Evolutionary conservation across 2,329 filamentous ascomycete genomes (phyloP).

Genomic region (Ilyonectria robusta): DNA sequence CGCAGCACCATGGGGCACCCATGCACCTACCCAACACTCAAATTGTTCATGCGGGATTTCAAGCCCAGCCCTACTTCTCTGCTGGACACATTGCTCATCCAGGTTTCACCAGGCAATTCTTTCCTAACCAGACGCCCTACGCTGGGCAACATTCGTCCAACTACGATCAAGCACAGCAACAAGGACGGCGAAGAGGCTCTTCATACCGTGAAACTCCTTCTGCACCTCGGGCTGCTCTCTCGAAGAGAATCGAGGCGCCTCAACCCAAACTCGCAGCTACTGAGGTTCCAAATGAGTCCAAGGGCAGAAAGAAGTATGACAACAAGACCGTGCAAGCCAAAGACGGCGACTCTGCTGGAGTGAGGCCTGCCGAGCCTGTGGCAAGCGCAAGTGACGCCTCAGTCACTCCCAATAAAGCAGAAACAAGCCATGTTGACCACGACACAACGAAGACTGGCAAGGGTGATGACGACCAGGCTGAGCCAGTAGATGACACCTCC

Average conservation of each 20-base stretch:
- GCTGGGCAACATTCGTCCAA: slow-evolving; percentile 13
- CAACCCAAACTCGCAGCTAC: not conserved
- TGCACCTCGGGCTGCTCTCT: not conserved
- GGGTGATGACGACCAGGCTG: not conserved
- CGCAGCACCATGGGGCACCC: slow-evolving; percentile 26
- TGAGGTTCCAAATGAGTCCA: not conserved
- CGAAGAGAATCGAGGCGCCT: slow-evolving; percentile 7
- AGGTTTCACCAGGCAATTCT: slow-evolving; percentile 17
- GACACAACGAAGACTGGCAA: not conserved
- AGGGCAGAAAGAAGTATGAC: not conserved
- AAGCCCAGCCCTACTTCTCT: slow-evolving; percentile 11
- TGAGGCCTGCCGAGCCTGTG: not conserved
- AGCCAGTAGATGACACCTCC: not conserved
- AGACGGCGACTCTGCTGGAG: not conserved
- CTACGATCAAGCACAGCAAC: slow-evolving; percentile 14
- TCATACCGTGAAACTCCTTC: not conserved
- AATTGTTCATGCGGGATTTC: not conserved
- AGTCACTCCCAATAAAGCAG: not conserved
- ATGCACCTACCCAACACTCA: slow-evolving; percentile 9
- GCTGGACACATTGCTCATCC: slow-evolving; percentile 30
- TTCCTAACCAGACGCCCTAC: slow-evolving; percentile 6
- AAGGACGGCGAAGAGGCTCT: not conserved
- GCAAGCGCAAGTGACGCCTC: not conserved
- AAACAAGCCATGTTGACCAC: not conserved
- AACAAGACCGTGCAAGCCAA: not conserved